Evolutionary conservation across 2,329 filamentous ascomycete species (phyloP), one percentile per base, ranked within the genome.

Genomic region (Claviceps monticola): DNA sequence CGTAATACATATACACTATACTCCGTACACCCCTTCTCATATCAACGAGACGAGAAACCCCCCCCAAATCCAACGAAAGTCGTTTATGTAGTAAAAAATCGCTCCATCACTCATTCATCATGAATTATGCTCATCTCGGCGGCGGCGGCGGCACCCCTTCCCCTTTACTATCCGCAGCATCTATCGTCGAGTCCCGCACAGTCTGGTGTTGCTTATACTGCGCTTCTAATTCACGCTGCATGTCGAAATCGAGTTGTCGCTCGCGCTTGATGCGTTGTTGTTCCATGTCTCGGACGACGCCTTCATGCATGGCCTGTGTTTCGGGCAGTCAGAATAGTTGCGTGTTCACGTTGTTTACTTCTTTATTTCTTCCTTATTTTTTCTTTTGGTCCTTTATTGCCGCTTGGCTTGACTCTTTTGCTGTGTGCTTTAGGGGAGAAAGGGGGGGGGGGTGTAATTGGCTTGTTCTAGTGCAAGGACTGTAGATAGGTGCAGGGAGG

Each of bases 281-380:
- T 64, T 97, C 91, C 75, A 96, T 86, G 63, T 98, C 93, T 57
- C 91, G 86, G 57, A 97, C 74, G 43, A 98, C 93, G 45, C 93
- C 93, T 58, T 85, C 80, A 64, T 98, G 93, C 93, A 98, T 98
- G 53, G 88, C 86, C 93, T 91, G 56, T 29, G 5, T 26, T 13
- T 37, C 13, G 16, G 19, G 19, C 16, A 19, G 21, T 49, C 58
- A 47, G 50, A 38, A 13, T 4, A 17, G 17, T 19, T 42, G 8
- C n/a, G 4, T 19, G 9, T 42, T 42, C 9, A 11, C 19, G 14
- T 9, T 38, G 44, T 2, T 17, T 8, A 3, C n/a, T 6, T 13
- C 16, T 13, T 19, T n/a, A n/a, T n/a, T n/a, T 47, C 23, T 23
- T 23, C 5, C 23, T 23, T 6, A 26, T 11, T 17, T n/a, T n/a